phyloP scores from a whole-genome alignment of 768 basidiomycete genomes.

The Russula foetens region DNA sequence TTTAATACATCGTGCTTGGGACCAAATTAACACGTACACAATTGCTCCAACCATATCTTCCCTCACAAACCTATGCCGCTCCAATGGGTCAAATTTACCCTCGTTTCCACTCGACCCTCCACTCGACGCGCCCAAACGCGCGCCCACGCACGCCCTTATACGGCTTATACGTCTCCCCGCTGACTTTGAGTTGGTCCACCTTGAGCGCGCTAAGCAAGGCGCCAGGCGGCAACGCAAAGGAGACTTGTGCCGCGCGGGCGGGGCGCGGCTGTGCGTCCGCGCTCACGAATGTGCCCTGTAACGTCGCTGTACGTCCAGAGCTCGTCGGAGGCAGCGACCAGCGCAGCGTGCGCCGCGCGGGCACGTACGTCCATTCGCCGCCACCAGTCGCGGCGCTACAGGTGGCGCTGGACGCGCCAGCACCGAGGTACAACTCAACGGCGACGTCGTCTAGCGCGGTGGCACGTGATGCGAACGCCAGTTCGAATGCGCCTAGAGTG shows the following conservation, averaged over 20 bases:
- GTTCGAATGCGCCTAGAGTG: slow-evolving; percentile 45
- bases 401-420: slow-evolving; percentile 62
- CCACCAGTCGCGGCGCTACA: slow-evolving; percentile 54
- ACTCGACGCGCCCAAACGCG: slow-evolving; percentile 63
- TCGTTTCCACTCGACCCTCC: slow-evolving; percentile 27
- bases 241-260: slow-evolving; percentile 64
- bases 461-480: slow-evolving; percentile 29
- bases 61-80: too few species aligned
- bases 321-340: slow-evolving; percentile 72
- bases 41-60: too few species aligned
- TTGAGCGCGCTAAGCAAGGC: slow-evolving; percentile 68
- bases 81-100: not conserved
- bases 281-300: slow-evolving; percentile 64
- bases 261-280: slow-evolving; percentile 47
- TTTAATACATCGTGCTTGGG: too few species aligned
- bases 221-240: slow-evolving; percentile 60
- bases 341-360: slow-evolving; percentile 45
- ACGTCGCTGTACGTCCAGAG: slow-evolving; percentile 40
- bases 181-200: slow-evolving; percentile 77
- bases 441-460: slow-evolving; percentile 64
- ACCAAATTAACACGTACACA: too few species aligned
- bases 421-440: slow-evolving; percentile 68
- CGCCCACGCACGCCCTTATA: slow-evolving; percentile 83
- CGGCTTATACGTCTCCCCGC: slow-evolving; percentile 77
- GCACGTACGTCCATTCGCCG: slow-evolving; percentile 78